Evolutionary conservation across 306 rosid species (phyloP).

Genomic region (Inga laurina): DNA sequence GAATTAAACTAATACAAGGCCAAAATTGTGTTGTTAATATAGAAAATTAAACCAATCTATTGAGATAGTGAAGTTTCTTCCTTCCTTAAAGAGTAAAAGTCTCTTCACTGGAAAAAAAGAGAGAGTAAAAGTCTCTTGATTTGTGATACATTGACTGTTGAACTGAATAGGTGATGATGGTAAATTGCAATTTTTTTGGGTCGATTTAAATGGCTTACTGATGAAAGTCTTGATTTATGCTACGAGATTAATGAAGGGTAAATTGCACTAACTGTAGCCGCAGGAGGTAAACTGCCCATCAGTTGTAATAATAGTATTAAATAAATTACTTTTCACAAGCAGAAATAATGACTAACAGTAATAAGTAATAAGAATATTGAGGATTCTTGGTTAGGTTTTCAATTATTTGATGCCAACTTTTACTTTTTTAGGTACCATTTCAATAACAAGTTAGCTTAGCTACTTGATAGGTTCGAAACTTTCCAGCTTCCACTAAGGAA

Average conservation of each 20-base stretch:
- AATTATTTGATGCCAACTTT: neutral
- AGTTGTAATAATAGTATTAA: neutral
- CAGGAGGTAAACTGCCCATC: neutral
- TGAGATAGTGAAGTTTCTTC: neutral
- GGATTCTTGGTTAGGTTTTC: neutral
- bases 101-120: neutral
- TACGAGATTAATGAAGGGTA: neutral
- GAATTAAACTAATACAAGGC: neutral
- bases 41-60: neutral
- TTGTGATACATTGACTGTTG: neutral
- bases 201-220: neutral
- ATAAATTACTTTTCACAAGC: neutral
- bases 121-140: neutral
- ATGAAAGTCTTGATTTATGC: neutral
- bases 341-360: neutral
- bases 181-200: neutral
- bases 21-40: neutral
- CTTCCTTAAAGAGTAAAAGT: neutral
- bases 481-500: neutral
- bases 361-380: neutral
- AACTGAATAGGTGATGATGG: neutral
- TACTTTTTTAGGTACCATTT: neutral
- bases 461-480: neutral
- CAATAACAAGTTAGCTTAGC: neutral
- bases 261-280: neutral